Percentiles rank a stretch among this genome's conserved stretches.
phyloP scores from a whole-genome alignment of 306 rosid species.

The Sicyos edulis region DNA sequence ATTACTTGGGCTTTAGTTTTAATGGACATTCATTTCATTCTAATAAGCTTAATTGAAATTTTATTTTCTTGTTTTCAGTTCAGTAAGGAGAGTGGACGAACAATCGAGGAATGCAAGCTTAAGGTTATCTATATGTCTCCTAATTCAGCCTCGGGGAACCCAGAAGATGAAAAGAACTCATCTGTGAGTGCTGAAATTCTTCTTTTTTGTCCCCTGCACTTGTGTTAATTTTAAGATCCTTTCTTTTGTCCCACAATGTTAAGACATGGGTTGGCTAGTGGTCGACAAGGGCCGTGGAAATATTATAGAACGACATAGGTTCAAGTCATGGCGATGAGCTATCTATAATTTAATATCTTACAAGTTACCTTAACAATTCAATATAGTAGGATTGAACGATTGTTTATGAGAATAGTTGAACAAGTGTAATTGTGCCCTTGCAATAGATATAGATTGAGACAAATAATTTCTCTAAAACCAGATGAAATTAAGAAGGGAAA shows the following conservation, averaged over 20 bases:
- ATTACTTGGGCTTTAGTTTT: slow-evolving; percentile 9
- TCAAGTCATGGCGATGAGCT: not conserved
- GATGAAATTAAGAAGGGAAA: too few species aligned
- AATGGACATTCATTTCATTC: not conserved
- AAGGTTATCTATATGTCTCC: slow-evolving; percentile 54
- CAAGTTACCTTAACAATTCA: not conserved
- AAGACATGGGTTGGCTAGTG: too few species aligned
- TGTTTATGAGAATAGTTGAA: not conserved
- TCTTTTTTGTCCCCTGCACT: not conserved
- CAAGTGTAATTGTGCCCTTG: not conserved
- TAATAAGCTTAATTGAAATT: not conserved
- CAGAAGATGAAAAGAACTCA: slow-evolving; percentile 60
- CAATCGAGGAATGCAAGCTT: slow-evolving; percentile 85
- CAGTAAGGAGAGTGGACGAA: slow-evolving; percentile 69
- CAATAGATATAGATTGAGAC: not conserved
- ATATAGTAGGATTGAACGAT: too few species aligned
- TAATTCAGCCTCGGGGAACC: slow-evolving; percentile 41
- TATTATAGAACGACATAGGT: not conserved
- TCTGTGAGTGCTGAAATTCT: slow-evolving; percentile 47
- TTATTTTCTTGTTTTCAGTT: slow-evolving; percentile 44
- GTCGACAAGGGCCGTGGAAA: too few species aligned
- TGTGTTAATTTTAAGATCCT: slow-evolving; percentile 3
- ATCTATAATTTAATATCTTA: too few species aligned
- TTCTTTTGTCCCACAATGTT: not conserved
- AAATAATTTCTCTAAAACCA: not conserved